A percentile compares a stretch with the other conserved stretches of the same genome.
phyloP scores from a whole-genome alignment of 352 stramenopile genomes.

The Globisporangium cystogenes region DNA sequence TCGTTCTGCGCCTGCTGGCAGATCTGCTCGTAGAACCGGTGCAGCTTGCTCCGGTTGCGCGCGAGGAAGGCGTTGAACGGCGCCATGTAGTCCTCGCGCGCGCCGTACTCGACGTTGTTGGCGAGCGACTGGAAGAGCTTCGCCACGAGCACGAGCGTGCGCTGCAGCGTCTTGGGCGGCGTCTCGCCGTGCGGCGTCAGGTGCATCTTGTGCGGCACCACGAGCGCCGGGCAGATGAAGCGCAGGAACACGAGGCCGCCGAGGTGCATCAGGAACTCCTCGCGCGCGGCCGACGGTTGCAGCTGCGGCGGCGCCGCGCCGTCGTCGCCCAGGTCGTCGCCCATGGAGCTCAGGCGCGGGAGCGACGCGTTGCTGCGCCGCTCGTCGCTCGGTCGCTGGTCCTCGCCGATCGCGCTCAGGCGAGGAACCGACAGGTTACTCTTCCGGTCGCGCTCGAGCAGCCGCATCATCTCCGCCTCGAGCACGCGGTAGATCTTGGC shows the following conservation, averaged over 20 bases:
- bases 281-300: slow-evolving; percentile 22
- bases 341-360: slow-evolving; percentile 45
- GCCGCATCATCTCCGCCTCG: slow-evolving; percentile 64
- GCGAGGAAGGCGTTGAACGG: slow-evolving; percentile 71
- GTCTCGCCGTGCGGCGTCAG: slow-evolving; percentile 38
- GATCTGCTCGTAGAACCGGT: slow-evolving; percentile 71
- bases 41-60: slow-evolving; percentile 49
- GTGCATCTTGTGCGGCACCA: slow-evolving; percentile 69
- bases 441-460: slow-evolving; percentile 54
- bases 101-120: slow-evolving; percentile 70
- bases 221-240: slow-evolving; percentile 68
- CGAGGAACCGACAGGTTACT: slow-evolving; percentile 41
- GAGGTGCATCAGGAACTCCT: slow-evolving; percentile 75
- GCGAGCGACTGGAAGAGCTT: slow-evolving; percentile 81
- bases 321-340: slow-evolving; percentile 36
- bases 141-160: slow-evolving; percentile 65
- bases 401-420: slow-evolving; percentile 49
- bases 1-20: slow-evolving; percentile 65
- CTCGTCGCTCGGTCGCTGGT: slow-evolving; percentile 23
- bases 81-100: slow-evolving; percentile 70
- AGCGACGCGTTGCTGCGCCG: slow-evolving; percentile 33
- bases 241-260: slow-evolving; percentile 74
- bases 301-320: background rate
- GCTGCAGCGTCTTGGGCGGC: slow-evolving; percentile 47
- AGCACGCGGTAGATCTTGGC: slow-evolving; percentile 74